These are phyloP conservation scores for Carex littledalei DNA, from an alignment of 176 grass and related monocot genomes.

Conservation along the genomic window DNA sequence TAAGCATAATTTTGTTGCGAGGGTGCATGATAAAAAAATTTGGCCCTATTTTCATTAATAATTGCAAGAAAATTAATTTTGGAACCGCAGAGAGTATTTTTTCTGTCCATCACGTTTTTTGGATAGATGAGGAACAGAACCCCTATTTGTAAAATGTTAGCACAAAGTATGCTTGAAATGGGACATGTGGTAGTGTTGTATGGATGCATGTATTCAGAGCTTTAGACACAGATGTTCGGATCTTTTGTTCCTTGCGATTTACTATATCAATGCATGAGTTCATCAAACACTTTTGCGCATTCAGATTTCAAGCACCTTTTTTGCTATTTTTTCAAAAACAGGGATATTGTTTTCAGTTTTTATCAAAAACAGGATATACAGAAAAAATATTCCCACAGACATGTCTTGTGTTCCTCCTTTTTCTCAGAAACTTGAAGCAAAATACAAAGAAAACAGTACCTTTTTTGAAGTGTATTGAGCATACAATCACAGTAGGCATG, in stretches of 20 bases:
- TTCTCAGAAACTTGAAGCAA: neutral
- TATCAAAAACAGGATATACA: neutral
- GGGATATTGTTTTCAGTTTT: neutral
- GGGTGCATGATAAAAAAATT: neutral
- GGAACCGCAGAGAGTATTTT: neutral
- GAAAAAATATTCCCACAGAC: neutral
- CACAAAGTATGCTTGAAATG: neutral
- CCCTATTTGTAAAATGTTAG: neutral
- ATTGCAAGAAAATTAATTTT: neutral
- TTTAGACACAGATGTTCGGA: neutral
- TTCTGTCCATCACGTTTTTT: neutral
- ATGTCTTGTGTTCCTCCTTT: neutral
- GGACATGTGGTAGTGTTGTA: neutral
- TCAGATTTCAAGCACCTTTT: neutral
- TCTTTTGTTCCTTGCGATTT: neutral
- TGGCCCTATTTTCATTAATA: neutral
- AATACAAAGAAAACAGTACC: conserved; percentile 34
- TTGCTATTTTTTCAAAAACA: neutral
- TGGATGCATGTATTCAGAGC: neutral
- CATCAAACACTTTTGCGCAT: neutral
- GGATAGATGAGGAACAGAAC: neutral
- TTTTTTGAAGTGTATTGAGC: conserved; percentile 91
- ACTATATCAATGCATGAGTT: neutral
- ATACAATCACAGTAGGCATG: conserved; percentile 80
- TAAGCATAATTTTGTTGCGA: neutral